Evolutionary conservation across 257 asterid species (phyloP), one percentile per base, ranked within the genome.

Genomic region (Avicennia marina): DNA sequence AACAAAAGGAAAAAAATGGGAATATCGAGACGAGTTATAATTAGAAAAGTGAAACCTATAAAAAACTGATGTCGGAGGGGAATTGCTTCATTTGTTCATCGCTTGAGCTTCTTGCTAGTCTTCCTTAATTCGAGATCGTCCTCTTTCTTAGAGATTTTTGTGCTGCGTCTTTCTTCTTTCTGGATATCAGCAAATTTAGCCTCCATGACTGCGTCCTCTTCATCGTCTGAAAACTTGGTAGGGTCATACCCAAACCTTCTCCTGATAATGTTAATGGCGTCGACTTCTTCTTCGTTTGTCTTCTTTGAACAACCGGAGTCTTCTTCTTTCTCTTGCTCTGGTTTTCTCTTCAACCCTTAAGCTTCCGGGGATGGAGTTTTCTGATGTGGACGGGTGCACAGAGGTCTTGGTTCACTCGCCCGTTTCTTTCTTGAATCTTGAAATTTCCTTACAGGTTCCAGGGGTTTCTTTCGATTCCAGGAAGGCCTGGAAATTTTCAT

Each of bases 161-260:
- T 18, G 11, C 60, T 54, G 11, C 60, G 60, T 20, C 32, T 54
- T 54, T 54, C 60, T 54, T 54, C 60, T 17, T 54, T 54, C 31
- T 54, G 32, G 4, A 54, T 54, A 33, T 54, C 60, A 10, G 31
- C 60, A 11, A 54, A 54, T 19, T 11, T 21, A 13, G 46, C 7
- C 32, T 33, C 60, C 45, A 36, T 54, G 2, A 33, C 12, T 13
- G n/a, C 8, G 11, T 54, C 60, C n/a, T 29, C 41, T 15, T 54
- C 18, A 13, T 54, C 46, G 3, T 33, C 46, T 7, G 11, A 33
- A 34, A 18, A 54, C 17, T 12, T 11, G 12, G 32, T 54, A 0
- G 60, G 60, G 11, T 33, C 20, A 20, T 53, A 53, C 4, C 31
- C 19, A 15, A 53, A 53, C 46, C 33, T 17, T 4, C 2, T 0